Conservation (phyloP, 2,329 filamentous ascomycete species). For the Cryphonectria naterciae region DNA sequence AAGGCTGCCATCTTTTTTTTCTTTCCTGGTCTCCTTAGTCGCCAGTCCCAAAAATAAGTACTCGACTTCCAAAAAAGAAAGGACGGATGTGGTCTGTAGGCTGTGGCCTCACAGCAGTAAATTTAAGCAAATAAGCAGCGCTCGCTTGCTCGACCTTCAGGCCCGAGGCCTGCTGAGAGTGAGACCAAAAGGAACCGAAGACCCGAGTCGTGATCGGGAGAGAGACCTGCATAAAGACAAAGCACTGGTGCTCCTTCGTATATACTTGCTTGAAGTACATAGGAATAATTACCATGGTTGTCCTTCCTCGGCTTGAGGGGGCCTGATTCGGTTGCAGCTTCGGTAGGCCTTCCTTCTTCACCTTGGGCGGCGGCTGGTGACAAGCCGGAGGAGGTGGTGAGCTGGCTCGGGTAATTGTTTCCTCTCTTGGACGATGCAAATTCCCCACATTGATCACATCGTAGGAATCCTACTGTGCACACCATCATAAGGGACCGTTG, state of each 20-base stretch:
- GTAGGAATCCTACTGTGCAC: background rate
- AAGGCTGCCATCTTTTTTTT: too few relatives aligned
- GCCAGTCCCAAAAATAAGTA: background rate
- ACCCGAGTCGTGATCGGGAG: background rate
- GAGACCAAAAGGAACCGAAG: constrained; percentile 1
- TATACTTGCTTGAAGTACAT: too few relatives aligned
- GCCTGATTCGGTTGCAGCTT: background rate
- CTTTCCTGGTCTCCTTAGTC: background rate
- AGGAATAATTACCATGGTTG: too few relatives aligned
- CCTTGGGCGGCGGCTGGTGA: too few relatives aligned
- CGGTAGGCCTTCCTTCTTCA: background rate
- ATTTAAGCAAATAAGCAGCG: background rate
- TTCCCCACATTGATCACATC: background rate
- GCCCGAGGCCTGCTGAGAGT: constrained; percentile 3
- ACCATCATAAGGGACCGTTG: background rate
- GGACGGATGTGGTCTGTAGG: background rate
- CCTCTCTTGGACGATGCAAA: background rate
- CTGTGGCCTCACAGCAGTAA: background rate
- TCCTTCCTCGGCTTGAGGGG: too few relatives aligned
- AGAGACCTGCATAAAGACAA: background rate
- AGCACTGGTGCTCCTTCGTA: background rate
- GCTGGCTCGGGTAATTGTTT: background rate
- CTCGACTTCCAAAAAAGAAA: background rate
- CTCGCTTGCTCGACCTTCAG: background rate
- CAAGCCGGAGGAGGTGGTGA: background rate